Base-by-base conservation (phyloP, 441 rosid genomes). In the Pelargonium fulgidum region DNA sequence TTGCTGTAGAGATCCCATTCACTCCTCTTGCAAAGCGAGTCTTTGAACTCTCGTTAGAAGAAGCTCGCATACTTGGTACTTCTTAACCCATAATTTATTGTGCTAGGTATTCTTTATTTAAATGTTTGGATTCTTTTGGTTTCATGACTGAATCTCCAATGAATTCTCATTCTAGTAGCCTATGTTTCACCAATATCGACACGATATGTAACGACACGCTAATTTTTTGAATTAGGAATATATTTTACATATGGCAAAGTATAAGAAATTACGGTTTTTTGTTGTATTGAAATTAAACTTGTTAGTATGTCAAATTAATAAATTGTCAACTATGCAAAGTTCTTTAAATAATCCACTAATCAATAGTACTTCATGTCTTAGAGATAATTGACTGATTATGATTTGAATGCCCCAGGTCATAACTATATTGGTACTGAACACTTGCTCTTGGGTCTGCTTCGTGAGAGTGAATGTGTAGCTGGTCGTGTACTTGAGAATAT, bases 391-490 rank as follows among this genome's bases (percentile, higher is more conserved):
- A 50, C 58, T 50, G n/a, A 50, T n/a, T 50, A 50, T 16, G 58
- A 50, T 16, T 50, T 64, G 22, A 17, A 33, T 39, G n/a, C 79
- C 78, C 44, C 76, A 95, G 99, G 99, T 56, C 99, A 92, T 78
- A 92, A 90, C 80, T 92, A 95, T 71, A 95, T 95, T 70, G 99
- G 99, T 59, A 87, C 98, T 6, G 99, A 95, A 86, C 99, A 95
- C 76, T 84, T 95, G 80, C 90, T 95, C 75, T 95, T 95, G 52
- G 96, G 17, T 50, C 17, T 92, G 68, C 93, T 95, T 65, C 92
- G 97, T 17, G 99, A 95, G 84, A 98, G 99, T 65, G 99, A 95
- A 85, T 98, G 99, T 77, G 97, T 95, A 58, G 98, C 99, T 14
- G 99, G 96, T n/a, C 95, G 96, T 81, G 96, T 92, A 76, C 87